phyloP scores from a whole-genome alignment of 768 basidiomycete species.

The Pulveroboletus frians region DNA sequence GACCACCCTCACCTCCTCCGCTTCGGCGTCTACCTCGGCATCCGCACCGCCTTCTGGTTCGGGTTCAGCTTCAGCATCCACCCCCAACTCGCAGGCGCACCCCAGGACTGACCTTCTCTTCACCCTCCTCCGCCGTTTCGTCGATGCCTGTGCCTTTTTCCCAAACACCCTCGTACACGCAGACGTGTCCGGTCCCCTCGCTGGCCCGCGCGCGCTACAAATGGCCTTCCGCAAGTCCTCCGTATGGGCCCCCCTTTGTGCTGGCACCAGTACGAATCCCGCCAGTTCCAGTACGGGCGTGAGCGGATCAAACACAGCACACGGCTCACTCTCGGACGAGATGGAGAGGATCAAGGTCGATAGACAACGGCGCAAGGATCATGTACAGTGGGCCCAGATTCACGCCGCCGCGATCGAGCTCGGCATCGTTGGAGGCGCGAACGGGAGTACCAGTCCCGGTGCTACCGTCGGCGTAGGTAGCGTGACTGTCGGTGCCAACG shows the following conservation, averaged over 20 bases:
- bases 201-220: constrained; percentile 54
- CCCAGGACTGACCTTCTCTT: constrained; percentile 10
- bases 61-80: constrained; percentile 32
- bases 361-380: constrained; percentile 55
- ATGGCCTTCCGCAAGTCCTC: constrained; percentile 55
- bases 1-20: constrained; percentile 21
- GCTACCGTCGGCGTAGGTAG: background rate
- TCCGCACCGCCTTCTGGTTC: constrained; percentile 25
- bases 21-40: constrained; percentile 28
- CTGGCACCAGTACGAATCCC: background rate
- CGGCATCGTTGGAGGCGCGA: constrained; percentile 36
- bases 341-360: constrained; percentile 60
- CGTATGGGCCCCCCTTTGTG: constrained; percentile 41
- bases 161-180: constrained; percentile 46
- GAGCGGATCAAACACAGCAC: background rate
- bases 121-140: constrained; percentile 40
- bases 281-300: background rate
- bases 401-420: constrained; percentile 62
- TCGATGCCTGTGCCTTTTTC: constrained; percentile 50
- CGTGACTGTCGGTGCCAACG: background rate
- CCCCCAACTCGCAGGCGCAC: background rate
- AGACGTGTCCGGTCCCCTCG: constrained; percentile 48
- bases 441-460: background rate
- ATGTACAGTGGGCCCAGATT: constrained; percentile 63
- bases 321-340: constrained; percentile 47